These are phyloP conservation scores for Zymoseptoria passerinii DNA, from an alignment of 2,329 filamentous ascomycete genomes.

Conservation along the genomic window DNA sequence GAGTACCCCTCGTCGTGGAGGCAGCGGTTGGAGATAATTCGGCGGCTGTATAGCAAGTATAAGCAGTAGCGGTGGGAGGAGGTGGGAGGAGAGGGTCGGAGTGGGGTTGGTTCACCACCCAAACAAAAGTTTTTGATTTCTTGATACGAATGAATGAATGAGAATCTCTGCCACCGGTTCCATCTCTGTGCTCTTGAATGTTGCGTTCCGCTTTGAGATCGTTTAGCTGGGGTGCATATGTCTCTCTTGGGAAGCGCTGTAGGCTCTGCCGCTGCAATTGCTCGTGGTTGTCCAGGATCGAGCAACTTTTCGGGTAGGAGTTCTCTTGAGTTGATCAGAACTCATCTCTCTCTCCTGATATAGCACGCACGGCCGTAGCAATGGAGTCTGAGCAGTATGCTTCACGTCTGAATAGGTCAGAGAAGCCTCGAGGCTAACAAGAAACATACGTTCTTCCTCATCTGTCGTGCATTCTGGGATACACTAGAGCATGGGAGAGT, in stretches of 20 bases:
- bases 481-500: too few species aligned
- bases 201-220: neutral
- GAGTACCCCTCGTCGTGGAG: conserved; percentile 78
- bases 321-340: too few species aligned
- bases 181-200: neutral
- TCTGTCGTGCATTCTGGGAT: too few species aligned
- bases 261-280: too few species aligned
- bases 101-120: neutral
- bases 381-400: too few species aligned
- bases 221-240: neutral
- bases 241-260: neutral
- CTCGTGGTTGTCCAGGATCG: too few species aligned
- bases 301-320: too few species aligned
- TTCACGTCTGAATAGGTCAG: too few species aligned
- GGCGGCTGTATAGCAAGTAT: conserved; percentile 62
- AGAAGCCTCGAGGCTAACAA: too few species aligned
- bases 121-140: neutral
- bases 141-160: neutral
- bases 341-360: too few species aligned
- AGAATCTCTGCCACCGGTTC: neutral
- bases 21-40: conserved; percentile 75
- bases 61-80: neutral
- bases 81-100: neutral
- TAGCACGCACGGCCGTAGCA: too few species aligned
- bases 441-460: too few species aligned